phyloP scores from a whole-genome alignment of 768 basidiomycete species.

The Agaricus bisporus region DNA sequence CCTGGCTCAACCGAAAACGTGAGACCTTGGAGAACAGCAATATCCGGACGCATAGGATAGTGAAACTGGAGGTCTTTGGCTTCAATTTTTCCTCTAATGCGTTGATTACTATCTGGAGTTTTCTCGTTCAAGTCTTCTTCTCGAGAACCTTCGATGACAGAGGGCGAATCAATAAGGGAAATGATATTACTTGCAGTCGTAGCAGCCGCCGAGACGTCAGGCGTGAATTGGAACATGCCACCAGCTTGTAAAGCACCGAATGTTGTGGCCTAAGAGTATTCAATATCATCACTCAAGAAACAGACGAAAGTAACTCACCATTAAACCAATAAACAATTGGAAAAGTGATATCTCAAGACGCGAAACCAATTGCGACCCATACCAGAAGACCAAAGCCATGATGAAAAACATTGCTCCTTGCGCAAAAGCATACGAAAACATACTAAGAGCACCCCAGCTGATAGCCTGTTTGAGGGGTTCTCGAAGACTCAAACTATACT shows the following conservation, averaged over 20 bases:
- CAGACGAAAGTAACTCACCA: constrained; percentile 35
- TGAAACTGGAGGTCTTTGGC: constrained; percentile 68
- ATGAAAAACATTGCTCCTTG: constrained; percentile 66
- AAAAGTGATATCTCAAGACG: constrained; percentile 37
- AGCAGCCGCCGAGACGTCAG: constrained; percentile 73
- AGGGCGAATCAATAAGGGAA: constrained; percentile 55
- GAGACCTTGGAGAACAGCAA: constrained; percentile 68
- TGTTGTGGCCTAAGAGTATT: constrained; percentile 30
- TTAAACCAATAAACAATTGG: constrained; percentile 69
- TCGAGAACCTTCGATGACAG: constrained; percentile 68
- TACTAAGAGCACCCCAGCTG: constrained; percentile 46
- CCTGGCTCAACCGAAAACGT: constrained; percentile 57
- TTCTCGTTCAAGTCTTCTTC: constrained; percentile 34
- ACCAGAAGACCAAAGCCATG: constrained; percentile 74
- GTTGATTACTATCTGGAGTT: constrained; percentile 21
- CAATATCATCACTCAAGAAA: background rate
- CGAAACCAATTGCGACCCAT: constrained; percentile 51
- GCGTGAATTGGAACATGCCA: constrained; percentile 68
- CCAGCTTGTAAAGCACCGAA: constrained; percentile 73
- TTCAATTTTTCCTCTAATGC: background rate
- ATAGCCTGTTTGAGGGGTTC: constrained; percentile 58
- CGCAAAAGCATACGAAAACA: constrained; percentile 56
- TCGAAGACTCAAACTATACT: constrained; percentile 58
- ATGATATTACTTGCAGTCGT: constrained; percentile 63
- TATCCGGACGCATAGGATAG: constrained; percentile 73